phyloP scores from a whole-genome alignment of 2,329 filamentous ascomycete genomes.

The Rachicladosporium sp. region DNA sequence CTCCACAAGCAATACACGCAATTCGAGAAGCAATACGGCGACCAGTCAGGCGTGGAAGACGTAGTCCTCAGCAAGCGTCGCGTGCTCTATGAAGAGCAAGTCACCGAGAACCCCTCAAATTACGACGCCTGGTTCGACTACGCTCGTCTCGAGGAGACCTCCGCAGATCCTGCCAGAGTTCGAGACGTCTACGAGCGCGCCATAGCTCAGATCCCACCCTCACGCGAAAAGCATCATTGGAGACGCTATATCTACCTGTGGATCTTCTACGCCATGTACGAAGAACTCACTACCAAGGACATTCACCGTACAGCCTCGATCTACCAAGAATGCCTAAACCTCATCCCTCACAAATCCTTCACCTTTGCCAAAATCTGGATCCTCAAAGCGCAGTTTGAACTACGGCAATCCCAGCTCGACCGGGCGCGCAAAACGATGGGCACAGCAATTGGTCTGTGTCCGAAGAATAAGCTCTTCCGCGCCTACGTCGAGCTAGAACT shows the following conservation, averaged over 20 bases:
- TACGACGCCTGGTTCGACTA: slow-evolving; percentile 98
- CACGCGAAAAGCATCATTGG: slow-evolving; percentile 95
- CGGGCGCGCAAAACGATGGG: slow-evolving; percentile 80
- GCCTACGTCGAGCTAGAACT: slow-evolving; percentile 89
- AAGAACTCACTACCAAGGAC: slow-evolving; percentile 78
- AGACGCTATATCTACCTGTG: slow-evolving; percentile 93
- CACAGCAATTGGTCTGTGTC: slow-evolving; percentile 81
- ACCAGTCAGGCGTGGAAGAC: slow-evolving; percentile 84
- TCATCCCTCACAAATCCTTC: slow-evolving; percentile 92
- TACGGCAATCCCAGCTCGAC: slow-evolving; percentile 71
- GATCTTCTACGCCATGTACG: slow-evolving; percentile 94
- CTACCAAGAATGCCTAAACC: slow-evolving; percentile 73
- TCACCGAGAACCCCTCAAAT: slow-evolving; percentile 89
- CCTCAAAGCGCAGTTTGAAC: slow-evolving; percentile 82
- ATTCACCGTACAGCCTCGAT: slow-evolving; percentile 70
- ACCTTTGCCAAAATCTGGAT: slow-evolving; percentile 97
- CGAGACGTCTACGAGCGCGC: slow-evolving; percentile 91
- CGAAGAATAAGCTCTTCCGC: slow-evolving; percentile 89
- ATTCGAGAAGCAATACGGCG: slow-evolving; percentile 96
- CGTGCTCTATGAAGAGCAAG: slow-evolving; percentile 85
- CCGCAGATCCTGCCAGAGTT: slow-evolving; percentile 69
- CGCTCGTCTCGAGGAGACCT: slow-evolving; percentile 75
- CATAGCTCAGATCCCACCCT: slow-evolving; percentile 88
- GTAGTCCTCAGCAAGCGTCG: slow-evolving; percentile 89
- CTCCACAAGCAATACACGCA: slow-evolving; percentile 92